Evolutionary conservation across 495 filamentous ascomycete genomes (phyloP), one percentile per base, ranked within the genome.

Genomic region (Neurospora sublineolata): DNA sequence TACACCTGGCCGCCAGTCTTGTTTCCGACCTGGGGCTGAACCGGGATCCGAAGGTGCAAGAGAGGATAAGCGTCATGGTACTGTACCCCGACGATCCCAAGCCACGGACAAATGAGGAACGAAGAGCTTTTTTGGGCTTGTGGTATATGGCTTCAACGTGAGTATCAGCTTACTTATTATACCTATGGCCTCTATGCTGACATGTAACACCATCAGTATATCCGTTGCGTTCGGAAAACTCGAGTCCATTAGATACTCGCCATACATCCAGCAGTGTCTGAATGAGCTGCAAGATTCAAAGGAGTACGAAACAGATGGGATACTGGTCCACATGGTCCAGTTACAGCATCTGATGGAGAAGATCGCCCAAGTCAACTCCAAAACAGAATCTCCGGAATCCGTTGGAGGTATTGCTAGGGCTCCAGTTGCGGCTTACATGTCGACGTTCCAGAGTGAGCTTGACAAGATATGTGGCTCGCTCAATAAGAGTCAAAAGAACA

Each of bases 11-110:
- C 30, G 78, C 82, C 67, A 81, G 81, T 44, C 72, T 87, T 16
- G 73, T 82, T 11, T 79, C 82, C 20, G 85, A 86, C 64, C 73
- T 86, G 3, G 83, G 83, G 1, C 73, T 86, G 18, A 83, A 81
- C 38, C 77, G 76, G 68, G 74, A 77, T 39, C 79, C 79, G 37
- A 75, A 77, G 11, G 70, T 75, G n/a, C 74, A 75, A 30, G 75
- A 77, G 27, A 72, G 70, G 67, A 74, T 71, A 39, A 76, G 68
- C 18, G 44, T 79, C 16, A 71, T 76, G 33, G 37, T 74, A 18
- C 39, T 75, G 16, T n/a, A 69, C 46, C 69, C 70, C 11, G 78
- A 77, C 41, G 46, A 58, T 23, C 70, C 70, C 23, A 67, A 14
- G 18, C 38, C 39, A 23, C 78, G 73, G 46, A 75, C 73, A 4